Percentiles rank a stretch among this genome's conserved stretches.
phyloP scores from a whole-genome alignment of 352 stramenopile species.

The Globisporangium alternatum region DNA sequence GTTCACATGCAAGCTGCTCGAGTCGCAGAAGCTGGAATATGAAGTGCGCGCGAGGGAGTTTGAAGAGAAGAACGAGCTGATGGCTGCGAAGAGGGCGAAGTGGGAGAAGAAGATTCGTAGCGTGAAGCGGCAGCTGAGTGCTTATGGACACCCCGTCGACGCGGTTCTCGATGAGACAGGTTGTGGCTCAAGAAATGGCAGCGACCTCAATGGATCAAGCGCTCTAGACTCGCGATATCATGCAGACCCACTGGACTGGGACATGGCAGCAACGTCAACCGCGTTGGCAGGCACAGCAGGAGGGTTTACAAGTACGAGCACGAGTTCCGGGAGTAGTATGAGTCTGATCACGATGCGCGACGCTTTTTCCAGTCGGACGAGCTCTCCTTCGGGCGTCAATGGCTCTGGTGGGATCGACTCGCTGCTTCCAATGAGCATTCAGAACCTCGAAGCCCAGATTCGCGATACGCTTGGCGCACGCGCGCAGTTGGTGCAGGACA shows the following conservation, averaged over 20 bases:
- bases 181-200: not conserved
- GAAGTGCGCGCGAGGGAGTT: constrained; percentile 42
- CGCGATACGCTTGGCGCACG: constrained; percentile 30
- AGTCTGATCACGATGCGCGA: constrained; percentile 24
- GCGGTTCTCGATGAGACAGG: not conserved
- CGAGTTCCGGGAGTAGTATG: constrained; percentile 26
- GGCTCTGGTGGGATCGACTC: constrained; percentile 12
- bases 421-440: constrained; percentile 24
- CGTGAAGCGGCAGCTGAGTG: constrained; percentile 17
- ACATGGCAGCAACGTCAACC: not conserved
- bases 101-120: constrained; percentile 40
- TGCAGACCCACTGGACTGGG: not conserved
- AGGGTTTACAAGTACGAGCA: not conserved
- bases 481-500: constrained; percentile 25
- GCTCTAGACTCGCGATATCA: not conserved
- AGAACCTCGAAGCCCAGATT: constrained; percentile 24
- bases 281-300: not conserved
- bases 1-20: constrained; percentile 36
- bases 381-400: not conserved
- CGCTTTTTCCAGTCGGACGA: constrained; percentile 11
- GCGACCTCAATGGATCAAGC: not conserved
- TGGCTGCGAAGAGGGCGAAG: constrained; percentile 28
- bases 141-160: constrained; percentile 7
- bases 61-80: constrained; percentile 33
- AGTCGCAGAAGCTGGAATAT: constrained; percentile 36